These are phyloP conservation scores for Agarophyton chilense DNA, from an alignment of 23 red algal species.

Conservation along the genomic window DNA sequence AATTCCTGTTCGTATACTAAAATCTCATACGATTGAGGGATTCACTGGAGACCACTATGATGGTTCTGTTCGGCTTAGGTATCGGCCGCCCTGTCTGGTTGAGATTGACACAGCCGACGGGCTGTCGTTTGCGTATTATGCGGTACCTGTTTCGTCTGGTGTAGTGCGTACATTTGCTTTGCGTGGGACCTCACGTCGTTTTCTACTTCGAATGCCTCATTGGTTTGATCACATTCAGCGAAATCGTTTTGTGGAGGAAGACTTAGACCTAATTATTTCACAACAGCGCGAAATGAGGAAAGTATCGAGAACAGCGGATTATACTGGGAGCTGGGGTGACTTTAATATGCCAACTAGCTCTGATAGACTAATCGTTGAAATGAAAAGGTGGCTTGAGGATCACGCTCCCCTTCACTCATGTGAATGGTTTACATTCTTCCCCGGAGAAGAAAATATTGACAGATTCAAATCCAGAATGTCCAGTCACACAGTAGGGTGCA, in stretches of 20 bases:
- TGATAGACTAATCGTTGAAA: slow-evolving; percentile 46
- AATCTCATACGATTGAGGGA: background rate
- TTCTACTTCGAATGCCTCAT: background rate
- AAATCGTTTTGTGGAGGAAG: slow-evolving; percentile 42
- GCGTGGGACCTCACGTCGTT: background rate
- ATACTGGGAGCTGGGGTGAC: slow-evolving; percentile 6
- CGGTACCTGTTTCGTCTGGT: slow-evolving; percentile 22
- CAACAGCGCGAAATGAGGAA: slow-evolving; percentile 41
- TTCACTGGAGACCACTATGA: slow-evolving; percentile 62
- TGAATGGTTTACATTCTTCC: background rate
- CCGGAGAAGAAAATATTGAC: background rate
- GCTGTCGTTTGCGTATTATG: slow-evolving; percentile 51
- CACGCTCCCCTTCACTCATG: slow-evolving; percentile 13
- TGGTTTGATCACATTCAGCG: slow-evolving; percentile 66
- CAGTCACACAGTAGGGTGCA: background rate
- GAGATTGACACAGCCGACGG: slow-evolving; percentile 49
- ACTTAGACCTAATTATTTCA: slow-evolving; percentile 27
- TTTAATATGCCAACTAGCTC: slow-evolving; percentile 48
- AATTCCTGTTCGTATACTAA: slow-evolving; percentile 55
- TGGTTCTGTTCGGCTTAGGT: slow-evolving; percentile 35
- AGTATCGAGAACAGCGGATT: background rate
- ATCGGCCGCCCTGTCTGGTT: slow-evolving; percentile 43
- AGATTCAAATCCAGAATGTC: background rate
- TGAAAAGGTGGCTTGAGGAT: slow-evolving; percentile 42
- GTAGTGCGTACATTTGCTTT: slow-evolving; percentile 54